Base-by-base conservation (phyloP, 495 filamentous ascomycete species). In the Parathielavia hyrcaniae region DNA sequence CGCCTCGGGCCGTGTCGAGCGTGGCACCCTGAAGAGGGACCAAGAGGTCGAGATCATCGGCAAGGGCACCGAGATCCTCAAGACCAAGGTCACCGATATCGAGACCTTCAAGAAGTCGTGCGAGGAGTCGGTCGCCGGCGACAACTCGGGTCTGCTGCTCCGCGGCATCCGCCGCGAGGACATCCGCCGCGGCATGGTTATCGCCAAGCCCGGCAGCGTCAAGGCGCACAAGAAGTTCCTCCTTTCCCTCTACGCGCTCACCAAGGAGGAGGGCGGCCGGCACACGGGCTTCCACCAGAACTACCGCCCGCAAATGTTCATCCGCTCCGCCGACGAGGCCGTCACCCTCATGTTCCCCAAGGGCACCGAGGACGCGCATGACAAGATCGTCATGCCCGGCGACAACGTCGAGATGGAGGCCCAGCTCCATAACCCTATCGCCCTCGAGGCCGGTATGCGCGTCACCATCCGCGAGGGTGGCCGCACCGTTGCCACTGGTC, bases 101-200 rank as follows among this genome's bases (percentile, higher is more conserved):
- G 93, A 98, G 79, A 97, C 91, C 58, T 98, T 98, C 82, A 95
- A 97, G 82, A 98, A 98, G 81, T 90, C 88, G 48, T 95, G 91
- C 74, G 89, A 93, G 52, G 89, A 95, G 75, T 89, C 90, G 59
- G 82, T 86, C 59, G 93, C 93, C 53, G 93, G 93, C 69, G 93
- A 98, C 77, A 97, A 96, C 84, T 93, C 92, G n/a, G 93, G 93
- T 70, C 86, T 98, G 20, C 83, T 98, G 22, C 86, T 98, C 72
- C 89, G 93, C 74, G 90, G 93, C 79, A 74, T 97, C 69, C 87
- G 87, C 73, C 89, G 93, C 69, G 95, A 97, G 74, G 95, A 98
- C 66, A 77, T 98, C 65, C 79, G 76, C 63, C 88, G 93, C 70
- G 93, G 93, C 71, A 98, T 98, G 93, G 86, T 97, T 60, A 77